Base-by-base conservation (phyloP, 495 filamentous ascomycete genomes). In the Penicillium cosmopolitanum region DNA sequence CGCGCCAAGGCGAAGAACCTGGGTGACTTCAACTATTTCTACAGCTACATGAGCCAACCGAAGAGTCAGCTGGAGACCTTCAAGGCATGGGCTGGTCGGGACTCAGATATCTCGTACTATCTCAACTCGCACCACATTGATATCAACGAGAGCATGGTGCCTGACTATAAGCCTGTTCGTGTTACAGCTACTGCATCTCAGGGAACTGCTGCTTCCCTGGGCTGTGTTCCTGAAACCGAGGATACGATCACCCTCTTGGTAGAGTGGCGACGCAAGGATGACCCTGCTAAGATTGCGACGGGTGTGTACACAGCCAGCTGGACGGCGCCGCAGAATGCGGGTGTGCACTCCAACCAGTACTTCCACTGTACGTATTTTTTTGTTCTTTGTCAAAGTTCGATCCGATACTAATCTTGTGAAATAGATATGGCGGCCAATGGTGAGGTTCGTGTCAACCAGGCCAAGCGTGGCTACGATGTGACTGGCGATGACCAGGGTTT, bases 21-120 rank as follows among this genome's bases (percentile, higher is more conserved):
- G 6, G 93, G 93, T 51, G 90, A 96, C 72, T 96, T 96, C 84
- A 96, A 96, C 76, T 97, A 97, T 81, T 97, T 96, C 75, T 97
- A 96, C 80, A 89, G 84, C 62, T 97, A 97, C 80, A 97, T 97
- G 93, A 89, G 85, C 51, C 93, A 97, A 80, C 93, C 93, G 21
- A 97, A 97, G 71, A 87, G 74, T 18, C 93, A 97, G 76, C 82
- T 97, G 6, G 91, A 96, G 77, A 97, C 93, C 0, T 97, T 97
- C 87, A 95, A 92, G 73, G 90, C 93, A 0, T 97, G 93, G 93
- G 93, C 93, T 0, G 93, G 93, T 50, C 84, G 85, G 53, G 92
- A 97, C 66, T 91, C 87, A 35, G 93, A 97, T 75, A 96, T 97
- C 65, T 91, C 87, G 3, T 97, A 97, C 75, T 97, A 96, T 68